Conservation (phyloP, 2,329 filamentous ascomycete species). For the Rosellinia necatrix region DNA sequence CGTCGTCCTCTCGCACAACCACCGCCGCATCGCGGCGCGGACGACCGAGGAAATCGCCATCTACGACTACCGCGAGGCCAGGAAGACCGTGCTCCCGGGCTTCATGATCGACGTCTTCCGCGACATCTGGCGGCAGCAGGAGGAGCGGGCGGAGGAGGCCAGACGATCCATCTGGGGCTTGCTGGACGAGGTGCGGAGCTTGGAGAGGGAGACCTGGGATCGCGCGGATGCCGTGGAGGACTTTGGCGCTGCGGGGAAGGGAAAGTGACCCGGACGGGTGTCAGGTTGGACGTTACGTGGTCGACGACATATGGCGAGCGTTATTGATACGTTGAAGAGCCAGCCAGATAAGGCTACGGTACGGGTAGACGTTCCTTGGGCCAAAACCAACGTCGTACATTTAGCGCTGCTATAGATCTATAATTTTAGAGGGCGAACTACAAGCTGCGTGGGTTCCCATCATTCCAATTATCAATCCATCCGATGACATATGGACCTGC, state of each 20-base stretch:
- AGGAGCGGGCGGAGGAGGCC: slow-evolving; percentile 59
- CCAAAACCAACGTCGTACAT: too few species aligned
- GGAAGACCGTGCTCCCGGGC: slow-evolving; percentile 60
- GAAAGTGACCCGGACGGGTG: not conserved
- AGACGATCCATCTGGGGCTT: slow-evolving; percentile 59
- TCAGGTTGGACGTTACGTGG: not conserved
- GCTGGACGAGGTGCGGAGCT: slow-evolving; percentile 57
- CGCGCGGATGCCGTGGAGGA: slow-evolving; percentile 73
- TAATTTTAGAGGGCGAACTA: too few species aligned
- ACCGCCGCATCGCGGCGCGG: slow-evolving; percentile 73
- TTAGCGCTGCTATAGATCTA: too few species aligned
- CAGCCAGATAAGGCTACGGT: too few species aligned
- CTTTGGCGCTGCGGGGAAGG: slow-evolving; percentile 47
- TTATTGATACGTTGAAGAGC: too few species aligned
- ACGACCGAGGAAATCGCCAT: slow-evolving; percentile 79
- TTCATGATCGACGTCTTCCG: slow-evolving; percentile 67
- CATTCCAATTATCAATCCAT: too few species aligned
- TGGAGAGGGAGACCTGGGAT: slow-evolving; percentile 80
- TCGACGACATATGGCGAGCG: too few species aligned
- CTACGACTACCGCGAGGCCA: slow-evolving; percentile 70
- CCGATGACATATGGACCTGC: too few species aligned
- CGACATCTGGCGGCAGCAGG: slow-evolving; percentile 64
- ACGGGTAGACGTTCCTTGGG: too few species aligned
- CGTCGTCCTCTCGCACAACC: slow-evolving; percentile 74
- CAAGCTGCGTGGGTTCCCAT: too few species aligned